Evolutionary conservation across 2,329 filamentous ascomycete genomes (phyloP), one percentile per base, ranked within the genome.

Genomic region (Trichoderma guizhouense): DNA sequence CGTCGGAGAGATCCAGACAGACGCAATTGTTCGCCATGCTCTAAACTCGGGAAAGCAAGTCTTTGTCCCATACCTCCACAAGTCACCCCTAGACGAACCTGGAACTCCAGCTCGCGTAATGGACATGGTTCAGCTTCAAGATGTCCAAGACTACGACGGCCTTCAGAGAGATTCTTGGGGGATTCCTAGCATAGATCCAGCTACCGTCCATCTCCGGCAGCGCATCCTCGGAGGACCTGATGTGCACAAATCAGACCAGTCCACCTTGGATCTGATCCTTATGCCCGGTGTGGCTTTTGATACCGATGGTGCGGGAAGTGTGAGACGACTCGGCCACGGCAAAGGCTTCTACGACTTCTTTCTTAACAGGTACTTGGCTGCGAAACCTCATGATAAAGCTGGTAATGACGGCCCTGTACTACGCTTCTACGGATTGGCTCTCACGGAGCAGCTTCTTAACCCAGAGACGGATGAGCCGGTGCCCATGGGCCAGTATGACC

Each of bases 261-360:
- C 83, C 6, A 87, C 87, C 9, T 84, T 99, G 55, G 95, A 99
- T 80, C 82, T 99, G 75, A 92, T 99, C 74, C 86, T 99, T 32
- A 89, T 98, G 86, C 96, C 96, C 1, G 96, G 95, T 14, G 93
- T 99, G 77, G 95, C 94, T 3, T 99, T 99, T 81, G 95, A 98
- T 80, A 76, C 85, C 65, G 86, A 89, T 72, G 78, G 82, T 12
- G 82, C 82, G 28, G 85, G 85, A 3, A 84, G 83, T 14, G 87
- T 96, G 73, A 89, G 91, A 75, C 88, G 96, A 76, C 87, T 98
- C 24, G 96, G 96, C 53, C 96, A 99, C 81, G 96, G 96, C 71
- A 97, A 94, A 81, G 96, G 96, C 36, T 99, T 97, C 83, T 99
- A 99, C 85, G 96, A 99, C 84, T 92, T 91, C 81, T 99, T 97